phyloP scores from a whole-genome alignment of 805 yeast genomes.

The Kazachstania martiniae region DNA sequence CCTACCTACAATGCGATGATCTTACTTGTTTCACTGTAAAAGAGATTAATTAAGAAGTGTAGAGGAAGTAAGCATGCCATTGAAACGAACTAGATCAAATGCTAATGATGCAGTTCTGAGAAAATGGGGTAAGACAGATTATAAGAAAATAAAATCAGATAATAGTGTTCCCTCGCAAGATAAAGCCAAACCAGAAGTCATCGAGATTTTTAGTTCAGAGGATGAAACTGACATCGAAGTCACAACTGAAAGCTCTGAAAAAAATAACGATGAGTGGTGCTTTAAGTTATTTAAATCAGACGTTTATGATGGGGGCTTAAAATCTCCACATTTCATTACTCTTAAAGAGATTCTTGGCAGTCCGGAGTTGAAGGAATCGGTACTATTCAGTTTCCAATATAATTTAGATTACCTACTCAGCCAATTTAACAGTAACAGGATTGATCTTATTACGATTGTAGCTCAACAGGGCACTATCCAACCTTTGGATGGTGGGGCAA shows the following conservation, averaged over 20 bases:
- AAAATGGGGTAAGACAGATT: not conserved
- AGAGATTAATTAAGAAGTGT: no score
- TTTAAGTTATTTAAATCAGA: conserved; percentile 19
- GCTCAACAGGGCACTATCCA: conserved; percentile 28
- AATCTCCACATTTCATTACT: conserved; percentile 15
- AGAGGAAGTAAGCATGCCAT: no score
- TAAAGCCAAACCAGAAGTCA: not conserved
- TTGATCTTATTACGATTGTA: conserved; percentile 17
- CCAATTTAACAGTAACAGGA: conserved; percentile 16
- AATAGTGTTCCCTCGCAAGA: not conserved
- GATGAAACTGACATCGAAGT: not conserved
- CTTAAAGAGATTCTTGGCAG: conserved; percentile 28
- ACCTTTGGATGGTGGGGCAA: conserved; percentile 9
- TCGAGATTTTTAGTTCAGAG: not conserved
- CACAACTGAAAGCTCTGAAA: no score
- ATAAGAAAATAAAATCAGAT: not conserved
- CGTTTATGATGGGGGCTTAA: conserved; percentile 9
- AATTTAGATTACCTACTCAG: conserved; percentile 32
- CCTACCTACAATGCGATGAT: no score
- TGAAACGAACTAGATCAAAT: not conserved
- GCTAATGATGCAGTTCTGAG: not conserved
- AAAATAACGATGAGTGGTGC: no score
- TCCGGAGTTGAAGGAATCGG: conserved; percentile 27
- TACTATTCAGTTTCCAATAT: conserved; percentile 40
- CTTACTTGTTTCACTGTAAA: not conserved